Evolutionary conservation across 208 protist species (phyloP), one percentile per base, ranked within the genome.

Genomic region (Trypanosoma cruzi): DNA sequence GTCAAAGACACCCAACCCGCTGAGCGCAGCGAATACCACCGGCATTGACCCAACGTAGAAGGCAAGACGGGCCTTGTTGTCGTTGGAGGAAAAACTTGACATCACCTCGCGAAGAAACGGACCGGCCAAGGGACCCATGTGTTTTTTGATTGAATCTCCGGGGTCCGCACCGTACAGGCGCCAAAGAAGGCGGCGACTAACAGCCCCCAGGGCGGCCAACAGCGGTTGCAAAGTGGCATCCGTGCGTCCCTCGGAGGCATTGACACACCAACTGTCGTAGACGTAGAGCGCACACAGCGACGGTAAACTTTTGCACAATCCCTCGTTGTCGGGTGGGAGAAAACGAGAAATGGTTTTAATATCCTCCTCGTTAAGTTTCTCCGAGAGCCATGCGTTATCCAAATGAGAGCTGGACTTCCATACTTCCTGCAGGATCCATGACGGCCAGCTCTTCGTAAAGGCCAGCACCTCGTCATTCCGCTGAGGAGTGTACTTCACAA

Each of bases 381-480:
- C 26, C 20, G 62, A n/a, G 0, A 31, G 56, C 66, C 66, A 71
- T 24, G 56, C 54, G 37, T 71, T 56, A 64, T 71, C 66, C 16
- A 62, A 6, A 46, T 71, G 66, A 16, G 63, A 14, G 32, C 64
- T 63, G 13, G 31, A 10, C 48, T 32, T 56, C 66, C 66, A 71
- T 28, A n/a, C 18, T 34, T 64, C 32, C 32, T 48, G 24, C 40
- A 71, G 20, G 46, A 64, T 2, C 55, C 36, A 71, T 22, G 66
- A 71, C 1, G 66, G 66, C 66, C 66, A 71, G 48, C 66, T 71
- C 46, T 56, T 55, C n/a, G 66, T 64, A n/a, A 40, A 18, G 28
- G 42, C 31, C 57, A 71, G 32, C 11, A 64, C 29, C 48, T 48
- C 34, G 36, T 71, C 66, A 11, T 46, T 2, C n/a, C 8, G 8